Conservation (phyloP, 495 filamentous ascomycete species). For the Penicillium goetzii region DNA sequence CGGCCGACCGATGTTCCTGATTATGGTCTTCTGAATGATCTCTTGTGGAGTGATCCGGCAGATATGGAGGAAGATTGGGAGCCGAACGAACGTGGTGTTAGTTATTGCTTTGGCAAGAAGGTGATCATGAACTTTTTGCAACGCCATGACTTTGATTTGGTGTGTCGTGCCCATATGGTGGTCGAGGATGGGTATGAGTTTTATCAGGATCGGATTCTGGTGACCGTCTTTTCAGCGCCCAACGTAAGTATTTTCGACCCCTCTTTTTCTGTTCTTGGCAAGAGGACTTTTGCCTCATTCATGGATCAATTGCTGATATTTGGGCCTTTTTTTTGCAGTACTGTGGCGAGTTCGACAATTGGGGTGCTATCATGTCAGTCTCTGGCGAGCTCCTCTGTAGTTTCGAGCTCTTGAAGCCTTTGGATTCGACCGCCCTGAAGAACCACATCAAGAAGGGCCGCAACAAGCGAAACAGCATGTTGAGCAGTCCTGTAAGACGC, state of each 20-base stretch:
- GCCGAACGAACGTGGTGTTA: conserved; percentile 94
- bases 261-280: conserved; percentile 1
- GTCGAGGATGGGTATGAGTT: conserved; percentile 99
- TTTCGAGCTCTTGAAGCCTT: conserved; percentile 94
- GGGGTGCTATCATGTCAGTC: conserved; percentile 98
- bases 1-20: conserved; percentile 97
- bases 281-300: background rate
- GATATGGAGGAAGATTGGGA: conserved; percentile 99
- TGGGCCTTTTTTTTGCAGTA: conserved; percentile 62
- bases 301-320: background rate
- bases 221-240: conserved; percentile 96
- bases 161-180: conserved; percentile 98
- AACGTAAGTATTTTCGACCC: conserved; percentile 67
- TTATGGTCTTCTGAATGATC: conserved; percentile 93
- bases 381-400: conserved; percentile 91
- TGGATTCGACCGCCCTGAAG: conserved; percentile 96
- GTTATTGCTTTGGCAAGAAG: conserved; percentile 98
- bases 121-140: conserved; percentile 97
- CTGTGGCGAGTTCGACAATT: conserved; percentile 99
- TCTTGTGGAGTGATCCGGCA: conserved; percentile 97
- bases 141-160: conserved; percentile 93
- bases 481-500: conserved; percentile 85
- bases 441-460: conserved; percentile 98
- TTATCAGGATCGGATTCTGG: conserved; percentile 91
- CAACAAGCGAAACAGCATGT: conserved; percentile 85